Evolutionary conservation across 2,329 filamentous ascomycete species (phyloP).

Genomic region (Colletotrichum sojae): DNA sequence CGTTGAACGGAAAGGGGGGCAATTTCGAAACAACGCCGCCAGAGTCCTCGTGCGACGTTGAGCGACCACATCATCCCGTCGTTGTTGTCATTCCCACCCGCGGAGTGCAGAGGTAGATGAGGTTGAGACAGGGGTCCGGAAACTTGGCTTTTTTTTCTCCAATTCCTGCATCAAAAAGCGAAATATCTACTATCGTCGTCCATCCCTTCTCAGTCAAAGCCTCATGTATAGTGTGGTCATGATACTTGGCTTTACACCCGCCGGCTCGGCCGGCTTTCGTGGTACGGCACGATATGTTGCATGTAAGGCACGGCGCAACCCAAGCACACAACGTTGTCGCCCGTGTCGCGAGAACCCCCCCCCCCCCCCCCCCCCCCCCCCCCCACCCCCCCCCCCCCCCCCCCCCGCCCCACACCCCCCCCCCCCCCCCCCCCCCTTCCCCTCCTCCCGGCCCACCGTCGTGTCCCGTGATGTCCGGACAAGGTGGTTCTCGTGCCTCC

Average conservation of each 20-base stretch:
- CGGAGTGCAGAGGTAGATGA: conserved; percentile 25
- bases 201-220: conserved; percentile 21
- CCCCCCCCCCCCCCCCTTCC: no score
- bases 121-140: conserved; percentile 27
- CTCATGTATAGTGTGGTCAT: neutral
- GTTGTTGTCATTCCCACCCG: no score
- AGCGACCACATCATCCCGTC: no score
- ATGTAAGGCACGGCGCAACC: conserved; percentile 8
- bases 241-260: neutral
- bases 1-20: no score
- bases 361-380: no score
- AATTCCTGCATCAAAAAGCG: neutral
- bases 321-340: neutral
- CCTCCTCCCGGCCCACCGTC: neutral
- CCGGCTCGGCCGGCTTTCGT: neutral
- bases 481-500: conserved; percentile 1
- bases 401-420: no score
- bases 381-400: no score
- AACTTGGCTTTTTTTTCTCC: conserved; percentile 13
- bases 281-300: neutral
- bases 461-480: conserved; percentile 10
- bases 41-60: neutral
- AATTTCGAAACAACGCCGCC: no score
- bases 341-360: no score
- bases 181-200: neutral